Evolutionary conservation across 495 filamentous ascomycete species (phyloP), one percentile per base, ranked within the genome.

Genomic region (Durotheca rogersii): DNA sequence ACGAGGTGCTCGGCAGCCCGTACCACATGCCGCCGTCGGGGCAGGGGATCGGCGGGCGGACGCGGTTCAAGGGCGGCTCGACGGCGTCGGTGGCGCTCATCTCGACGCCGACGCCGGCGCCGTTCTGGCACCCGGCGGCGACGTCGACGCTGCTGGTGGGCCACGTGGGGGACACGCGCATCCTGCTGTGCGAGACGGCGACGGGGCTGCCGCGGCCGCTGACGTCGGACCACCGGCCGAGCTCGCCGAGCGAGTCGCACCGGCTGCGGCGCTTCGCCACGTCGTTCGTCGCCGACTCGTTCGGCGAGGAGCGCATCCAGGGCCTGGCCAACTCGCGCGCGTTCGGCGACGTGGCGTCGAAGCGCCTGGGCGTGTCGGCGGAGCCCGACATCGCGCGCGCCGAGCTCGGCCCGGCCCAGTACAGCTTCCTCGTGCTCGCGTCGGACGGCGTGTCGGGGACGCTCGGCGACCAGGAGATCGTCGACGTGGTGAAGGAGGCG

Each of bases 221-320:
- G 0, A 97, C 94, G 0, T 85, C 81, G 10, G 85, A 93, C 66
- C 93, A 98, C 70, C 92, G 91, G 61, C 92, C 93, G 0, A 88
- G 83, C n/a, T 80, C 84, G 1, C 92, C 94, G 0, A 71, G 81
- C 42, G 93, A 98, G 71, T 83, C 86, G 9, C 82, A 79, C 41
- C 82, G 93, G 16, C 79, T 98, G 23, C 84, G 90, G 4, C 86
- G 91, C 41, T 96, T 87, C 60, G 88, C 89, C 9, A 74, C 86
- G 11, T 87, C 85, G 0, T 91, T 98, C 56, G 83, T 94, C 16
- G 95, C 92, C 0, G 93, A 98, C 65, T 93, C 89, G 11, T 97
- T 97, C 62, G 93, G 93, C 60, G 94, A 98, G 67, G 94, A 97
- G 66, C 89, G 93, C 51, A 90, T 98, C 72, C 82, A 82, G 41